phyloP scores from a whole-genome alignment of 306 rosid species.

The Delonix regia region DNA sequence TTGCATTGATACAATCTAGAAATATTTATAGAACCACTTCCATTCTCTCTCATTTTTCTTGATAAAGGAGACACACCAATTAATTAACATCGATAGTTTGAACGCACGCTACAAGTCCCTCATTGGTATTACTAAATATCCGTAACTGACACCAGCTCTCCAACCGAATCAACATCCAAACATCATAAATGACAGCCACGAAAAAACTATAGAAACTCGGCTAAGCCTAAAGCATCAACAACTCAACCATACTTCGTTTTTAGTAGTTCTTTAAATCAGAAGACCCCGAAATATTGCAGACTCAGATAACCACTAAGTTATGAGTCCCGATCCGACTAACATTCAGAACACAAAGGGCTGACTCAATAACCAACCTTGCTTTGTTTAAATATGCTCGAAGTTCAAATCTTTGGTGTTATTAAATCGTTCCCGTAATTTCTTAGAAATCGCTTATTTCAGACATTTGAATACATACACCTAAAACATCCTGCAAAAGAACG shows the following conservation, averaged over 20 bases:
- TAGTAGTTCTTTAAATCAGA: not conserved
- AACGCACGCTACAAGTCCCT: not conserved
- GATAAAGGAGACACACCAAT: not conserved
- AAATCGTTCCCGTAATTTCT: not conserved
- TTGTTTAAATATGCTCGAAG: not conserved
- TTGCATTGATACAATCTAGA: not conserved
- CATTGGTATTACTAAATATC: not conserved
- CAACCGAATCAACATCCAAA: not conserved
- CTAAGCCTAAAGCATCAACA: not conserved
- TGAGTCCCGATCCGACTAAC: not conserved
- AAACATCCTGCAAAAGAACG: not conserved
- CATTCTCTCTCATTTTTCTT: not conserved
- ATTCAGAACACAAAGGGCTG: not conserved
- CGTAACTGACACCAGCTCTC: not conserved
- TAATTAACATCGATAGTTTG: not conserved
- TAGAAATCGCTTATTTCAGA: not conserved
- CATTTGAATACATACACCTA: too few relatives aligned
- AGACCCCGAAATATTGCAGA: not conserved
- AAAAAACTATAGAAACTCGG: not conserved
- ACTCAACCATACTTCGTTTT: not conserved
- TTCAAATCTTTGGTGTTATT: not conserved
- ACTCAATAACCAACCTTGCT: not conserved
- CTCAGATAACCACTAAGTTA: not conserved
- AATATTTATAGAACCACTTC: not conserved
- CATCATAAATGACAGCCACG: not conserved